phyloP scores from a whole-genome alignment of 225 moss, liverwort and hornwort genomes.

The Lunularia cruciata region DNA sequence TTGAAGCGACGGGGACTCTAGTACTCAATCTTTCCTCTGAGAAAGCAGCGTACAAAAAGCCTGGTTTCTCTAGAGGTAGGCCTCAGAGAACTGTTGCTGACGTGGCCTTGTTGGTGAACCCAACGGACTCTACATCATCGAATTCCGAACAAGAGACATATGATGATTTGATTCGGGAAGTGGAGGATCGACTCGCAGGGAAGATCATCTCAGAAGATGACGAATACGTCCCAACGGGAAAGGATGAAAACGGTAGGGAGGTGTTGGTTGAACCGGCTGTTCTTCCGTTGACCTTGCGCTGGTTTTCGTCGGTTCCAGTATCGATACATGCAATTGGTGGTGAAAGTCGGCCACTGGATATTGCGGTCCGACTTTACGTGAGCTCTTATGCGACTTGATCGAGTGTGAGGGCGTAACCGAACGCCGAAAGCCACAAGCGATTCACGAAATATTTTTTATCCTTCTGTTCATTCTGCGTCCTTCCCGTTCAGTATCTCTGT shows the following conservation, averaged over 20 bases:
- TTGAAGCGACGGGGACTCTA: slow-evolving; percentile 85
- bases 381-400: slow-evolving; percentile 76
- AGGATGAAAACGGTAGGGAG: slow-evolving; percentile 55
- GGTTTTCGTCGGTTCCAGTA: slow-evolving; percentile 84
- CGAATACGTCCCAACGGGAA: slow-evolving; percentile 46
- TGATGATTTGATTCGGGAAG: slow-evolving; percentile 85
- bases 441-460: too few relatives aligned
- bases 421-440: not conserved
- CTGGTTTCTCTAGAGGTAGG: slow-evolving; percentile 55
- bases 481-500: too few relatives aligned
- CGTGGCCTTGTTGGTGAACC: slow-evolving; percentile 88
- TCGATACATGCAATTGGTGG: slow-evolving; percentile 87
- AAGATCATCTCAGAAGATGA: slow-evolving; percentile 58
- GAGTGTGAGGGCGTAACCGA: not conserved
- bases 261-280: slow-evolving; percentile 82
- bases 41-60: slow-evolving; percentile 54
- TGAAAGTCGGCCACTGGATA: slow-evolving; percentile 76
- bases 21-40: slow-evolving; percentile 74
- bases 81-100: slow-evolving; percentile 83
- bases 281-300: slow-evolving; percentile 75
- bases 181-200: slow-evolving; percentile 83
- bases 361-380: slow-evolving; percentile 89
- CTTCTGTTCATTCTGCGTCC: too few relatives aligned
- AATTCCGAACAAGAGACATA: slow-evolving; percentile 66
- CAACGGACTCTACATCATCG: slow-evolving; percentile 55